Base-by-base conservation (phyloP, 306 rosid species). In the Cucurbita ficifolia region DNA sequence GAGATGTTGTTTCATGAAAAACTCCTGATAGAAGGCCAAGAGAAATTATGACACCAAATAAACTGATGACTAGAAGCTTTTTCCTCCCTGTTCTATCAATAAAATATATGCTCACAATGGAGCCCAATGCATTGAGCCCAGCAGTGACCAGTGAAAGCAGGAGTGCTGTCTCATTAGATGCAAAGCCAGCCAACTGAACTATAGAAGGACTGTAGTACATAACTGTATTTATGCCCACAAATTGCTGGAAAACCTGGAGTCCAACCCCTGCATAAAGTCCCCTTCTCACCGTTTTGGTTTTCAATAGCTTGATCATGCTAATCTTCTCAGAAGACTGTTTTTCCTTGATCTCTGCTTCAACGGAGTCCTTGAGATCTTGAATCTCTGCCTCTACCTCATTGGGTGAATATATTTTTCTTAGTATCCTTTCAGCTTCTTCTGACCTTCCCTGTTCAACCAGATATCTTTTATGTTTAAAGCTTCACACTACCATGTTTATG, bases 191-290 rank as follows among this genome's bases (percentile, higher is more conserved):
- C 43, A 92, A 81, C 38, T 92, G 98, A 78, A 92, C 89, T 5
- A 92, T 88, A 11, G 88, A 88, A 10, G 96, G 98, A 40, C 91
- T 87, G 87, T 92, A 90, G 64, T 90, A 92, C 96, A 90, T 85
- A 55, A 92, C 98, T 0, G 96, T 86, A 49, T 88, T 92, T 45
- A 92, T 92, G 6, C 96, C 98, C 4, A 87, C 92, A 56, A 88
- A 83, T 53, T 92, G 96, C 76, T 92, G 96, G 40, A 82, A 81
- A 45, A 92, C 85, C 83, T 92, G 98, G 24, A 87, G 88, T 0
- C 86, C 76, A 18, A 92, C 42, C 3, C 98, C 93, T 24, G 98
- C 98, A 2, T 81, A 88, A 21, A 93, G 88, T 2, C 83, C 96
- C 76, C 98, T 88, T 79, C 98, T 81, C 40, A 90, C 79, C 7